Evolutionary conservation across 2,329 filamentous ascomycete species (phyloP).

Genomic region (Fonsecaea erecta): DNA sequence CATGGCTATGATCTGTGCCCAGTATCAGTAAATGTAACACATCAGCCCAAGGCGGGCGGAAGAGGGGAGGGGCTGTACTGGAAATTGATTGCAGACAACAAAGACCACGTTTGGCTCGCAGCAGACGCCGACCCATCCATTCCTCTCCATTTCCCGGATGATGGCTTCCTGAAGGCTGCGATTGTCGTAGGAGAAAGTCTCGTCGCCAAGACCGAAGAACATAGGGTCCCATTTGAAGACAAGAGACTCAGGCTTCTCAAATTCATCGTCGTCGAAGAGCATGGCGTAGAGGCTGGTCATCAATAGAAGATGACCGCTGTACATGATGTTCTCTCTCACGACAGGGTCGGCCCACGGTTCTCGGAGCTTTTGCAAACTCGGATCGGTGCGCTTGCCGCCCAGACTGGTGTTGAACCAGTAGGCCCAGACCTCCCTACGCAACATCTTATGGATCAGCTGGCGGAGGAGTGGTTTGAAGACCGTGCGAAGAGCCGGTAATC

Average conservation of each 20-base stretch:
- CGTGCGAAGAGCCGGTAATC: conserved; percentile 43
- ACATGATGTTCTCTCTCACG: conserved; percentile 51
- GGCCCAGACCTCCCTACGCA: conserved; percentile 49
- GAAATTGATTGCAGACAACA: conserved; percentile 52
- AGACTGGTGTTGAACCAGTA: conserved; percentile 51
- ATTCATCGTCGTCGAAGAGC: conserved; percentile 51
- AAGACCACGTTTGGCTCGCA: conserved; percentile 49
- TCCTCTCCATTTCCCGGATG: conserved; percentile 46
- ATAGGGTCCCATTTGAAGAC: conserved; percentile 49
- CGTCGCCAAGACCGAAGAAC: conserved; percentile 46
- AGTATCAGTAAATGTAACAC: conserved; percentile 18
- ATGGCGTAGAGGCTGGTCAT: conserved; percentile 50
- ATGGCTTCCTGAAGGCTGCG: conserved; percentile 45
- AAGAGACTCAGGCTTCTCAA: conserved; percentile 43
- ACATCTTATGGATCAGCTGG: conserved; percentile 49
- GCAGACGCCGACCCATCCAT: conserved; percentile 49
- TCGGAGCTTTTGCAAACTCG: conserved; percentile 46
- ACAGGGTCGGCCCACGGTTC: conserved; percentile 52
- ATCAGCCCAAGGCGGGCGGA: conserved; percentile 2
- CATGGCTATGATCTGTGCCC: conserved; percentile 44
- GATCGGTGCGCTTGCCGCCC: conserved; percentile 44
- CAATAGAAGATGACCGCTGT: conserved; percentile 48
- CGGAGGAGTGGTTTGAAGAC: conserved; percentile 45
- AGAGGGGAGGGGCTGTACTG: conserved; percentile 41
- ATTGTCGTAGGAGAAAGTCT: conserved; percentile 44